These are phyloP conservation scores for Podospora australis DNA, from an alignment of 495 filamentous ascomycete species.

Conservation along the genomic window DNA sequence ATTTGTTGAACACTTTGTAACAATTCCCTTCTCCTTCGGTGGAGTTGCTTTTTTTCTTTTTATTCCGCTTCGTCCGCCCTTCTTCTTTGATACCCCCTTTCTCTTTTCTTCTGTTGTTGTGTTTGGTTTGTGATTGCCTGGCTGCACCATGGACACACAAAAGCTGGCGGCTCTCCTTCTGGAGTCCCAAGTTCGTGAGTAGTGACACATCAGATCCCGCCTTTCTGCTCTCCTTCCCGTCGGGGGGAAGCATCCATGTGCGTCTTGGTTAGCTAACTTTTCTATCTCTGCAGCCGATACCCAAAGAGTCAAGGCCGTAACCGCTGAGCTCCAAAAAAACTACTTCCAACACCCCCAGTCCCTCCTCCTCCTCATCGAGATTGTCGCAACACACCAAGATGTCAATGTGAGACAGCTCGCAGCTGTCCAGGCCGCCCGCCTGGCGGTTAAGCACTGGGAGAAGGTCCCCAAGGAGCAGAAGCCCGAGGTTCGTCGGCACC, in stretches of 20 bases:
- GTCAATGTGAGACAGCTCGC: slow-evolving; percentile 76
- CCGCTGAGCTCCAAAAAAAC: slow-evolving; percentile 80
- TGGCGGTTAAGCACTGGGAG: slow-evolving; percentile 84
- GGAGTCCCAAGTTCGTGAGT: slow-evolving; percentile 69
- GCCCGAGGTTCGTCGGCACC: slow-evolving; percentile 66
- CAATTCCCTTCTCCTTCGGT: background rate
- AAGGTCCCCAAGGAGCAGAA: slow-evolving; percentile 54
- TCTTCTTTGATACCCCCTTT: slow-evolving; percentile 27
- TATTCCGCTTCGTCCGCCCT: slow-evolving; percentile 6
- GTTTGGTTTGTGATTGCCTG: slow-evolving; percentile 4
- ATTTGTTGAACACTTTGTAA: slow-evolving; percentile 4
- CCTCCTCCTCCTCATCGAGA: slow-evolving; percentile 74
- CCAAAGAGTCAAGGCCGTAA: slow-evolving; percentile 77
- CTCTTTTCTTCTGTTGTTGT: slow-evolving; percentile 5
- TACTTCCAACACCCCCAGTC: slow-evolving; percentile 83
- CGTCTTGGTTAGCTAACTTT: slow-evolving; percentile 22
- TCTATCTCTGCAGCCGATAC: slow-evolving; percentile 57
- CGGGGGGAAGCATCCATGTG: background rate
- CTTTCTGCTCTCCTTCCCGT: slow-evolving; percentile 11
- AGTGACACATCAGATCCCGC: background rate
- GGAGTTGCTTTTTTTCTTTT: slow-evolving; percentile 8
- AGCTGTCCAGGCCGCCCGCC: slow-evolving; percentile 74
- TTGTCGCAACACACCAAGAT: slow-evolving; percentile 68
- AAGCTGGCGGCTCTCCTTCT: slow-evolving; percentile 67
- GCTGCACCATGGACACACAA: slow-evolving; percentile 60